phyloP scores from a whole-genome alignment of 768 basidiomycete species.

The Sistotremastrum niveocremeum region DNA sequence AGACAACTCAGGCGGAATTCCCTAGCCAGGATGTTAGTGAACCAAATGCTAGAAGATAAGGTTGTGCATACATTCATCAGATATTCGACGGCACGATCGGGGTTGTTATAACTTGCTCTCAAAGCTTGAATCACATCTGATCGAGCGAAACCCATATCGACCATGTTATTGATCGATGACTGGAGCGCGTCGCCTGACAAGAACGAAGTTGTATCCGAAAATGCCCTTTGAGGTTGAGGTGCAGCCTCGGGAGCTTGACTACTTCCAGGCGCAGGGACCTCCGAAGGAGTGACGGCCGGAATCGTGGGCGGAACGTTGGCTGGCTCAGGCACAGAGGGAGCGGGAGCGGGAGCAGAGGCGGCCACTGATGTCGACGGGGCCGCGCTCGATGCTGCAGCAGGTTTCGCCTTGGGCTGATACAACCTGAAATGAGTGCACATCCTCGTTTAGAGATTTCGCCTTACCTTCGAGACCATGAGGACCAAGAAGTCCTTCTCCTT shows the following conservation, averaged over 20 bases:
- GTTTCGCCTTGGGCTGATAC: conserved; percentile 41
- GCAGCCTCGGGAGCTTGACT: conserved; percentile 15
- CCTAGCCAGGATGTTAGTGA: conserved; percentile 30
- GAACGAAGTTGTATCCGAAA: conserved; percentile 46
- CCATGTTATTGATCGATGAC: conserved; percentile 65
- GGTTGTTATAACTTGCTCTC: conserved; percentile 92
- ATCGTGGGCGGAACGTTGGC: conserved; percentile 23
- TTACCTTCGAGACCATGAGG: conserved; percentile 95
- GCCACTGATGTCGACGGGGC: conserved; percentile 19
- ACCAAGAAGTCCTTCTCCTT: conserved; percentile 99
- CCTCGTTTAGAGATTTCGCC: conserved; percentile 5
- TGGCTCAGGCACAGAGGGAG: conserved; percentile 22
- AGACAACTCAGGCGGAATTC: conserved; percentile 62
- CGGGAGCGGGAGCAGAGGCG: conserved; percentile 20
- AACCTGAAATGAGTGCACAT: background rate
- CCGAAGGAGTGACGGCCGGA: conserved; percentile 17
- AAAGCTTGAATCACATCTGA: conserved; percentile 78
- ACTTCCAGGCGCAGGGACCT: conserved; percentile 16
- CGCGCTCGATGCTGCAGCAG: conserved; percentile 20
- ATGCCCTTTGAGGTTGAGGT: conserved; percentile 18
- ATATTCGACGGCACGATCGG: conserved; percentile 97
- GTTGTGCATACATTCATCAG: conserved; percentile 62
- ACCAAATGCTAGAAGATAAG: conserved; percentile 1
- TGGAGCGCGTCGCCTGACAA: conserved; percentile 68
- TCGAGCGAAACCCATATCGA: conserved; percentile 87